Evolutionary conservation across 2,329 filamentous ascomycete species (phyloP).

Genomic region (Aspergillus sp.): DNA sequence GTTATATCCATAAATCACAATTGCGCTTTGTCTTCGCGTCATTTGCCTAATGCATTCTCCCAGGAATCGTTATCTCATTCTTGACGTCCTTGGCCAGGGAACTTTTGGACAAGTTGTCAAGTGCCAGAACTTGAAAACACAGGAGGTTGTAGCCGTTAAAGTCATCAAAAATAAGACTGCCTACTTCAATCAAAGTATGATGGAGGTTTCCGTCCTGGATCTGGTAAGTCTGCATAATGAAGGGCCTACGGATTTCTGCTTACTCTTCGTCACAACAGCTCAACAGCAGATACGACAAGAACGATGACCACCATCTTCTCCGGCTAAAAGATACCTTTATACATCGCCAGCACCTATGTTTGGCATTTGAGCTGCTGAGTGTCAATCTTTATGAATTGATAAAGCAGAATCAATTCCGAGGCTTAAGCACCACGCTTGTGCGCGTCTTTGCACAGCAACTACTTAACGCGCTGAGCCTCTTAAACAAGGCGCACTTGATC

Average conservation of each 20-base stretch:
- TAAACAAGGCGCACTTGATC: slow-evolving; percentile 95
- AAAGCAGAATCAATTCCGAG: slow-evolving; percentile 99
- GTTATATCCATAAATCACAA: slow-evolving; percentile 27
- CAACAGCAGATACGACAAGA: slow-evolving; percentile 98
- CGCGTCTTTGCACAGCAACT: slow-evolving; percentile 97
- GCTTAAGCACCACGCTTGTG: slow-evolving; percentile 92
- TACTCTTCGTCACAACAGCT: slow-evolving; percentile 56
- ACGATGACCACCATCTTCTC: slow-evolving; percentile 94
- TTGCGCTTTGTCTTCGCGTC: neutral
- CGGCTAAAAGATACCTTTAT: slow-evolving; percentile 98
- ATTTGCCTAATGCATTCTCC: slow-evolving; percentile 12
- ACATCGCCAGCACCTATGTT: slow-evolving; percentile 90
- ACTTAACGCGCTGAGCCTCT: slow-evolving; percentile 82
- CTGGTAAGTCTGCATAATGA: slow-evolving; percentile 59
- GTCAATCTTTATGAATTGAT: slow-evolving; percentile 98
- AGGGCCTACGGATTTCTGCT: slow-evolving; percentile 15
- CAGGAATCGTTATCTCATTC: slow-evolving; percentile 91
- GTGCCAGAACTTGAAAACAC: slow-evolving; percentile 96
- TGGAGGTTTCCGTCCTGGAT: slow-evolving; percentile 98
- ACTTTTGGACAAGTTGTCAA: slow-evolving; percentile 99
- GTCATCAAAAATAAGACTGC: slow-evolving; percentile 99
- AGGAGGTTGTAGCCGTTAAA: slow-evolving; percentile 97
- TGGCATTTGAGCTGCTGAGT: slow-evolving; percentile 94
- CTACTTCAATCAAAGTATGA: slow-evolving; percentile 99
- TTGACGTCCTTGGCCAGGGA: slow-evolving; percentile 94